Evolutionary conservation across 306 rosid species (phyloP), one percentile per base, ranked within the genome.

Genomic region (Urtica urens): DNA sequence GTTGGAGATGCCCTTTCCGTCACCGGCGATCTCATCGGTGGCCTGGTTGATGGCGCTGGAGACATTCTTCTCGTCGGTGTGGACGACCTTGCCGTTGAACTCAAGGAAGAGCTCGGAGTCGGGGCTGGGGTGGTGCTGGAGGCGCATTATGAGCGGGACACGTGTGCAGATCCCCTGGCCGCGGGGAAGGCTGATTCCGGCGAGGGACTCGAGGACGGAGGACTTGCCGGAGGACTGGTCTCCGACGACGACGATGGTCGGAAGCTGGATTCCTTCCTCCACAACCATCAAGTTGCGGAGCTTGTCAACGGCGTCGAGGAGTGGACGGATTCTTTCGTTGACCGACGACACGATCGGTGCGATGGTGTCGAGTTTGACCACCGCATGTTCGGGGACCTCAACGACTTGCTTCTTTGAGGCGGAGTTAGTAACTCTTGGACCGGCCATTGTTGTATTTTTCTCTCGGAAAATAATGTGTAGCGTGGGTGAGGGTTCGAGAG

Each of bases 121-220:
- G 15, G 57, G 11, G 25, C 26, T 47, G 10, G 52, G 15, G 30
- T 23, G 34, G 46, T 63, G 23, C 14, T 63, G 68, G 7, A 63
- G 62, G 19, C 69, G 23, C 69, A 63, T 63, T 7, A 63, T 55
- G 33, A 63, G 60, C 1, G 69, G 69, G 21, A 25, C 55, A 8
- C 55, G 10, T 23, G 55, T 49, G 55, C 55, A 49, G 5, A 49
- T 49, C 6, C 55, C 55, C 21, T 49, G 55, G 25, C 55, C 55
- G 1, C 55, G 55, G 1, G 40, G 55, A 2, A 49, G 38, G 35
- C 24, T 29, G 54, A 49, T 49, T 8, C 38, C n/a, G 8, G 54
- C 39, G 25, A 49, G 40, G 16, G 55, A 49, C 21, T 49, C 55
- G 40, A 49, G 40, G 16, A 49, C 55, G 16, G 24, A 7, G 6